These are phyloP conservation scores for Apiotrichum laibachii DNA, from an alignment of 1,284 basidiomycete species.

Conservation along the genomic window DNA sequence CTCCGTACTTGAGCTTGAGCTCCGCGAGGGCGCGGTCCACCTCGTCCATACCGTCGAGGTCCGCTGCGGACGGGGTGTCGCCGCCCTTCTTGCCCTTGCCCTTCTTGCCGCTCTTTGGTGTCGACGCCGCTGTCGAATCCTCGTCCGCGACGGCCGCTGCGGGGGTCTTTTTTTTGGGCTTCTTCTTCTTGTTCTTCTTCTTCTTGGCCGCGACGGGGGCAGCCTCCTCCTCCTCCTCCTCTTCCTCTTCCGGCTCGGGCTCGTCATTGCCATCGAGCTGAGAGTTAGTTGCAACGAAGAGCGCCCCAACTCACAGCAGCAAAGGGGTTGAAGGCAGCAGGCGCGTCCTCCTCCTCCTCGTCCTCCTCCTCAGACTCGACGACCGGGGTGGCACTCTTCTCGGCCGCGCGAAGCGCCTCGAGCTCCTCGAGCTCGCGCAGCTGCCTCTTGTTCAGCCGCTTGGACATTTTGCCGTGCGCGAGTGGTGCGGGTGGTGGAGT, in stretches of 20 bases:
- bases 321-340: slow-evolving; percentile 52
- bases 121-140: slow-evolving; percentile 14
- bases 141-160: slow-evolving; percentile 15
- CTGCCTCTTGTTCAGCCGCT: slow-evolving; percentile 70
- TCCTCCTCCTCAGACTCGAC: slow-evolving; percentile 15
- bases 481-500: not conserved
- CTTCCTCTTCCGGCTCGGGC: slow-evolving; percentile 26
- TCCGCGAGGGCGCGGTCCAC: slow-evolving; percentile 78
- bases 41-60: slow-evolving; percentile 64
- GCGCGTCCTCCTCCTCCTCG: slow-evolving; percentile 20
- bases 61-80: slow-evolving; percentile 16
- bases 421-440: slow-evolving; percentile 76
- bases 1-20: slow-evolving; percentile 63
- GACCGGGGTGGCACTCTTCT: slow-evolving; percentile 33
- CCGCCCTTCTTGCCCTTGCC: slow-evolving; percentile 39
- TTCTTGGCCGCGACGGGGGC: slow-evolving; percentile 27
- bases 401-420: slow-evolving; percentile 36
- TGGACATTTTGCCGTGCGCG: slow-evolving; percentile 44
- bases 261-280: slow-evolving; percentile 24
- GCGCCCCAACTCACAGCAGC: slow-evolving; percentile 60
- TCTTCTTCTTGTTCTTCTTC: slow-evolving; percentile 52
- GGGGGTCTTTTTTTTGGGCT: slow-evolving; percentile 39
- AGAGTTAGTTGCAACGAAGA: not conserved
- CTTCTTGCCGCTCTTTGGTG: slow-evolving; percentile 59
- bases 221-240: slow-evolving; percentile 32